Conservation (phyloP, 2,329 filamentous ascomycete species). For the Leptographium wingfieldii region DNA sequence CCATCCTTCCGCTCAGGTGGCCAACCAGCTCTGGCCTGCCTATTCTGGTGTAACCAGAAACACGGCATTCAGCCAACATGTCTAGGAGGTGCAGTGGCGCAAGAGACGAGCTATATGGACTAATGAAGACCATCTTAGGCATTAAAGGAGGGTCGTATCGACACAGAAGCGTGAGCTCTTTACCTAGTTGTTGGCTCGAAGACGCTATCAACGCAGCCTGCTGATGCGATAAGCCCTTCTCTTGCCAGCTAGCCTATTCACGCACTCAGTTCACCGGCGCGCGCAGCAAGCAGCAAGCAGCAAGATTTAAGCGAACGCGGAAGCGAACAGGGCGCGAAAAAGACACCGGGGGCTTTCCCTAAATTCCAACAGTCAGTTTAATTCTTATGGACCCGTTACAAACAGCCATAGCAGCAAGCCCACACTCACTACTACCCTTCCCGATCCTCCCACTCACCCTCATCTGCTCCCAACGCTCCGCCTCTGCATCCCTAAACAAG, state of each 20-base stretch:
- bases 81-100: slow-evolving; percentile 2
- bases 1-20: slow-evolving; percentile 14
- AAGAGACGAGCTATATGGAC: not conserved
- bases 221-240: not conserved
- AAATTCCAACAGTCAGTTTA: not conserved
- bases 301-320: not conserved
- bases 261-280: not conserved
- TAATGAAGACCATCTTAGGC: not conserved
- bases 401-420: not conserved
- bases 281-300: not conserved
- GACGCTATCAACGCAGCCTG: not conserved
- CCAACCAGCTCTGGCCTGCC: slow-evolving; percentile 16
- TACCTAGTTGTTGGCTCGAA: not conserved
- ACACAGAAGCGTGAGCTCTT: not conserved
- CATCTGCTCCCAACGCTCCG: not conserved
- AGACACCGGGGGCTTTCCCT: not conserved
- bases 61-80: slow-evolving; percentile 8
- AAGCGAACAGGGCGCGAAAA: not conserved
- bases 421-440: slow-evolving; percentile 1
- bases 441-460: not conserved
- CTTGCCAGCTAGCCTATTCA: not conserved
- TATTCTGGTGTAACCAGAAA: slow-evolving; percentile 17
- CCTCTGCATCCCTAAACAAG: slow-evolving; percentile 3
- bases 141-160: not conserved
- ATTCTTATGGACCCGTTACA: not conserved